Evolutionary conservation across 441 rosid genomes (phyloP).

Genomic region (Gossypium lobatum): DNA sequence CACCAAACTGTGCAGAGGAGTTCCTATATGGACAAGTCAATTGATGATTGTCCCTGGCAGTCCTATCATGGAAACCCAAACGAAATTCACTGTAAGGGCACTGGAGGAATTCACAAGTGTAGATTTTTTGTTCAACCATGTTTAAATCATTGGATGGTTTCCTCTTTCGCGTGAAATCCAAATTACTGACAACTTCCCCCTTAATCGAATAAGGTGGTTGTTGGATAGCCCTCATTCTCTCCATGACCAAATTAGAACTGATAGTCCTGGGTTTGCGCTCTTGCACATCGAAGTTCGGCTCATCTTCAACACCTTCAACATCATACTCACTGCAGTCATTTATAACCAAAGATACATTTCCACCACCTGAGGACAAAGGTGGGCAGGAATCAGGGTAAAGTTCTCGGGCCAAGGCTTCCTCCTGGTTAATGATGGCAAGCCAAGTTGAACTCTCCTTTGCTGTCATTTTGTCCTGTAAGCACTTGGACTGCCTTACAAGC

Average conservation of each 20-base stretch:
- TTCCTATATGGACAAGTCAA: slow-evolving; percentile 47
- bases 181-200: slow-evolving; percentile 37
- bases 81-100: slow-evolving; percentile 62
- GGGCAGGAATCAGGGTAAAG: slow-evolving; percentile 74
- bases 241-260: slow-evolving; percentile 33
- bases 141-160: slow-evolving; percentile 42
- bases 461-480: slow-evolving; percentile 92
- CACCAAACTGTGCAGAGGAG: slow-evolving; percentile 36
- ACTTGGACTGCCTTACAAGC: slow-evolving; percentile 74
- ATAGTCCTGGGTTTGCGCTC: slow-evolving; percentile 51
- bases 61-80: slow-evolving; percentile 62
- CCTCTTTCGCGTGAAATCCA: slow-evolving; percentile 54
- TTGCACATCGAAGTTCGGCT: slow-evolving; percentile 42
- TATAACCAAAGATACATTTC: slow-evolving; percentile 51
- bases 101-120: slow-evolving; percentile 63
- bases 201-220: slow-evolving; percentile 37
- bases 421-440: slow-evolving; percentile 72
- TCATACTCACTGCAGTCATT: slow-evolving; percentile 76
- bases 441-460: slow-evolving; percentile 87
- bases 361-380: slow-evolving; percentile 41
- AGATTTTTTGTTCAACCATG: slow-evolving; percentile 50
- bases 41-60: slow-evolving; percentile 80
- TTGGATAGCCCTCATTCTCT: slow-evolving; percentile 29
- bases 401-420: slow-evolving; percentile 50
- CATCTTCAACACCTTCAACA: slow-evolving; percentile 76